A percentile compares a stretch with the other conserved stretches of the same genome.
Conservation (phyloP, 768 basidiomycete genomes). For the Serendipita vermifera region DNA sequence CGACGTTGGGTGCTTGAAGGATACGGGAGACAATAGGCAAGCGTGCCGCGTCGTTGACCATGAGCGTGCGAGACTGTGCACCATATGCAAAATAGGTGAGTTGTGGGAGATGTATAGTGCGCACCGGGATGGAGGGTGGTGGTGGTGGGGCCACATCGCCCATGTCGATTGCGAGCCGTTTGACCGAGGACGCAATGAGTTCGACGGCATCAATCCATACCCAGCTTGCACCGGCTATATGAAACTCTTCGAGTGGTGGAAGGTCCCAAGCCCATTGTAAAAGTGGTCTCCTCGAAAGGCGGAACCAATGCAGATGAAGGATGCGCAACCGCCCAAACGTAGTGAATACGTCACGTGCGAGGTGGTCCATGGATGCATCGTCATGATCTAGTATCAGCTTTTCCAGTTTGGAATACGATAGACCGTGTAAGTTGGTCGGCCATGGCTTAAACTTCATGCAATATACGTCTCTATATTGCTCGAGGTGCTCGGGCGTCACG, state of each 20-base stretch:
- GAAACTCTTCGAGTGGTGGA: neutral
- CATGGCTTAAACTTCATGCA: conserved; percentile 7
- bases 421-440: neutral
- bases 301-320: conserved; percentile 3
- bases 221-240: neutral
- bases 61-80: neutral
- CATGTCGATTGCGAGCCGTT: neutral
- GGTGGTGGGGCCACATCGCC: neutral
- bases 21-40: neutral
- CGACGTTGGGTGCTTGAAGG: neutral
- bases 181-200: neutral
- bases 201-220: conserved; percentile 7
- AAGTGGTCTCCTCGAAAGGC: neutral
- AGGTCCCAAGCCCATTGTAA: conserved; percentile 2
- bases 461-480: neutral
- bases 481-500: neutral
- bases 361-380: neutral
- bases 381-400: conserved; percentile 7
- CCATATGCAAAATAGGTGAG: conserved; percentile 5
- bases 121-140: neutral
- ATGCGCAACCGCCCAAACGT: neutral
- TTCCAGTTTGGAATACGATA: neutral
- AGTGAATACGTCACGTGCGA: neutral
- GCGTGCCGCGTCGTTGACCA: neutral
- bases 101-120: neutral